These are phyloP conservation scores for Candida tallmaniae DNA, from an alignment of 805 yeast genomes.

Conservation along the genomic window DNA sequence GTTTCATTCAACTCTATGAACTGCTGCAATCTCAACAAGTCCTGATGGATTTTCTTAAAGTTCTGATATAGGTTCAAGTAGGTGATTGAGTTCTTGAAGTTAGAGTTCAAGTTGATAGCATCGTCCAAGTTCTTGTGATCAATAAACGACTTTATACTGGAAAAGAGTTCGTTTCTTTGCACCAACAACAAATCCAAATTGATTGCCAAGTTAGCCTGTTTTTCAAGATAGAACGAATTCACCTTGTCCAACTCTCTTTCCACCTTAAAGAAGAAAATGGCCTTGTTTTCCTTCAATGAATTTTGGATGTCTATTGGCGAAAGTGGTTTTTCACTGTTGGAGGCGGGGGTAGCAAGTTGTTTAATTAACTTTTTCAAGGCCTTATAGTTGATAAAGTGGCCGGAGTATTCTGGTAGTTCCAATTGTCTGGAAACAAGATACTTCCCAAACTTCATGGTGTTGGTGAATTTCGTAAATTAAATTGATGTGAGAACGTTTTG, in stretches of 20 bases:
- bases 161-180: slow-evolving; percentile 56
- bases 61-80: slow-evolving; percentile 83
- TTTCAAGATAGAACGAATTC: slow-evolving; percentile 84
- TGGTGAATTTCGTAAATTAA: no score
- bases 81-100: slow-evolving; percentile 65
- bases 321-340: slow-evolving; percentile 11
- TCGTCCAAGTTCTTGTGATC: slow-evolving; percentile 7
- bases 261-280: slow-evolving; percentile 80
- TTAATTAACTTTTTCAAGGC: slow-evolving; percentile 89
- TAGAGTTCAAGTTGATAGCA: slow-evolving; percentile 15
- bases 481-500: no score
- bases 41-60: slow-evolving; percentile 83
- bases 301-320: slow-evolving; percentile 33
- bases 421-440: slow-evolving; percentile 90
- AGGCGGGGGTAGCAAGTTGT: slow-evolving; percentile 53
- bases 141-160: slow-evolving; percentile 12
- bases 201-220: slow-evolving; percentile 81
- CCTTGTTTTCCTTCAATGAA: slow-evolving; percentile 79
- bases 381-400: slow-evolving; percentile 91
- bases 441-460: slow-evolving; percentile 96
- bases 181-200: slow-evolving; percentile 71
- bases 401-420: slow-evolving; percentile 92
- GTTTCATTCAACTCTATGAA: slow-evolving; percentile 93
- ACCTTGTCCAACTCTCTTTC: slow-evolving; percentile 96
- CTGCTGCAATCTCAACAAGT: slow-evolving; percentile 83